phyloP scores from a whole-genome alignment of 805 yeast genomes.

The Candida railenensis region DNA sequence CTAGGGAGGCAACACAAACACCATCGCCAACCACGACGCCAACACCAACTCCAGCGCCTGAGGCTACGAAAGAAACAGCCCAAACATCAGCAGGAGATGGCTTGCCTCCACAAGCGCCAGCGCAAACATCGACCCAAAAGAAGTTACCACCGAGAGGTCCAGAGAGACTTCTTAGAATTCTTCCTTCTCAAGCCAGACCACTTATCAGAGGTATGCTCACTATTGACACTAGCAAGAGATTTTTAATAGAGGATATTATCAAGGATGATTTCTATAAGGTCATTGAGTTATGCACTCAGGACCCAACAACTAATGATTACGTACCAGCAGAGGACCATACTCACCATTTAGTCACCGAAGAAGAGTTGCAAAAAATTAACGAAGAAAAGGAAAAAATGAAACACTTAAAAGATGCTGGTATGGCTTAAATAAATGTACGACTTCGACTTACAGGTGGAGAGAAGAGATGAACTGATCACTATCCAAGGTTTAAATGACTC shows the following conservation, averaged over 20 bases:
- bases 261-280: constrained; percentile 56
- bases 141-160: constrained; percentile 52
- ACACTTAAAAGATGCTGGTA: constrained; percentile 19
- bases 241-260: constrained; percentile 54
- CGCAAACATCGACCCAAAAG: constrained; percentile 14
- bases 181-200: constrained; percentile 66
- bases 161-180: constrained; percentile 62
- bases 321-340: constrained; percentile 42
- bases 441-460: no score
- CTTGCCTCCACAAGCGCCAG: no score
- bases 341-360: constrained; percentile 71
- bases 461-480: no score
- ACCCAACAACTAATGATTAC: constrained; percentile 13
- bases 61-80: no score
- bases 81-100: no score
- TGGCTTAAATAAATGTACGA: neutral
- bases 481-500: no score
- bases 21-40: neutral
- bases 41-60: neutral
- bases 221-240: constrained; percentile 57
- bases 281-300: constrained; percentile 54
- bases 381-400: constrained; percentile 29
- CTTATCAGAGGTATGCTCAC: constrained; percentile 66
- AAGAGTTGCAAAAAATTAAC: constrained; percentile 45
- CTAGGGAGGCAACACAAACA: neutral